These are phyloP conservation scores for Plasmodium vinckei DNA, from an alignment of 169 alveolate genomes.

Conservation along the genomic window DNA sequence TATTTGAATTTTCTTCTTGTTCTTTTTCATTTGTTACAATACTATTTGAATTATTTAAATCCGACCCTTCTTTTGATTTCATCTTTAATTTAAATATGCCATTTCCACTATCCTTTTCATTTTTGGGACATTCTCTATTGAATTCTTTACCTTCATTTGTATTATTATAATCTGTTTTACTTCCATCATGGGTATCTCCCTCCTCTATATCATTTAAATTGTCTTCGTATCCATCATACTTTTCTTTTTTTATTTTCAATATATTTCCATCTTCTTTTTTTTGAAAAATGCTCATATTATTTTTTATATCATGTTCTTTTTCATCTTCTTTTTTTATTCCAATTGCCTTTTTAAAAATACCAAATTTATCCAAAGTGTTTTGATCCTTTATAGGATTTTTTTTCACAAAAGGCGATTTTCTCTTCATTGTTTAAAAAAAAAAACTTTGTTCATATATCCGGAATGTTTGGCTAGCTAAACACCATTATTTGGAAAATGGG, in stretches of 20 bases:
- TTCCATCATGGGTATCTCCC: not conserved
- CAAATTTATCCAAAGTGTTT: slow-evolving; percentile 73
- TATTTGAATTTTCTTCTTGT: slow-evolving; percentile 1
- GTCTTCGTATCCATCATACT: slow-evolving; percentile 16
- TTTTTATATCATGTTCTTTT: not conserved
- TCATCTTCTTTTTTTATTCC: slow-evolving; percentile 22
- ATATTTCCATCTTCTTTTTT: slow-evolving; percentile 10
- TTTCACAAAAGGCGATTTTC: slow-evolving; percentile 49
- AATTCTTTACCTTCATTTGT: not conserved
- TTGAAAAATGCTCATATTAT: not conserved
- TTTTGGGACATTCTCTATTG: slow-evolving; percentile 6
- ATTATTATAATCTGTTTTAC: not conserved
- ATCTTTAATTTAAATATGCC: not conserved
- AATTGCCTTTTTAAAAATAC: slow-evolving; percentile 67
- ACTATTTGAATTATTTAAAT: not conserved
- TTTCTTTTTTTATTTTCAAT: slow-evolving; percentile 7
- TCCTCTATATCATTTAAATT: not conserved
- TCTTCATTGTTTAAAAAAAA: slow-evolving; percentile 43
- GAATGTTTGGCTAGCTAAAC: too few species aligned
- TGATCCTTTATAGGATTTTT: slow-evolving; percentile 51
- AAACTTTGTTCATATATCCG: too few species aligned
- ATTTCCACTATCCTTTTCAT: slow-evolving; percentile 3
- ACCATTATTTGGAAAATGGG: too few species aligned
- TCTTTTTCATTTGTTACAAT: not conserved
- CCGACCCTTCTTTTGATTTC: not conserved